These are phyloP conservation scores for Sisymbrium altissimum DNA, from an alignment of 345 rosid species.

Conservation along the genomic window DNA sequence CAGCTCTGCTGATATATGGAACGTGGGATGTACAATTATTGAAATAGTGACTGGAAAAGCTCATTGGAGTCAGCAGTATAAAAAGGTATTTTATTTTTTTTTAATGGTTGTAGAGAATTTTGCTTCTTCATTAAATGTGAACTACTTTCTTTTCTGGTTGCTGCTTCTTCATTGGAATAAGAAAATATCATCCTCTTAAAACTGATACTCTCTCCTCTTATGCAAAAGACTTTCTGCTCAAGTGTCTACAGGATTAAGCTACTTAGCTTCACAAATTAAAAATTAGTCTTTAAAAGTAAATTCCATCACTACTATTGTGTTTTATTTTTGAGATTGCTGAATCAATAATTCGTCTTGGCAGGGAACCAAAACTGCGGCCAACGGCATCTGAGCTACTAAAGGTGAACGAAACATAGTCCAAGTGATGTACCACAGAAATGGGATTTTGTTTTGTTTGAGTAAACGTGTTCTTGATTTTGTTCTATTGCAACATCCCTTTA, in stretches of 20 bases:
- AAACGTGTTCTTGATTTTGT: conserved; percentile 1
- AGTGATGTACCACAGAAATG: no score
- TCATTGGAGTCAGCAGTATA: conserved; percentile 94
- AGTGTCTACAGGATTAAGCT: conserved; percentile 75
- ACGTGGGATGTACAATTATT: no score
- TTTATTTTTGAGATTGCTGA: conserved; percentile 20
- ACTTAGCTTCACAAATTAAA: background rate
- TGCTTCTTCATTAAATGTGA: conserved; percentile 10
- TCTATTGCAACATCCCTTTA: conserved; percentile 75
- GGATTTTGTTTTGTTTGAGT: background rate
- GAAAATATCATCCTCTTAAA: conserved; percentile 88
- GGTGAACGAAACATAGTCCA: conserved; percentile 42
- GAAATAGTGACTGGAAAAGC: no score
- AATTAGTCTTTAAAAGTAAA: background rate
- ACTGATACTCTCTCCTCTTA: conserved; percentile 73
- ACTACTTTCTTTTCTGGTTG: conserved; percentile 56
- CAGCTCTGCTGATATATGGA: no score
- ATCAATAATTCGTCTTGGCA: conserved; percentile 34
- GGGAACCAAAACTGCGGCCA: conserved; percentile 86
- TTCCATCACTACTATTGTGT: background rate
- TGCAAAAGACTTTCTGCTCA: conserved; percentile 78
- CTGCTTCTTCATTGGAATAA: conserved; percentile 85
- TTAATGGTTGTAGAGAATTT: conserved; percentile 14
- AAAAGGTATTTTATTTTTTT: conserved; percentile 51
- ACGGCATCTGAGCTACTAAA: conserved; percentile 71